phyloP scores from a whole-genome alignment of 2,329 filamentous ascomycete genomes.

The Stachybotrys echinatus region DNA sequence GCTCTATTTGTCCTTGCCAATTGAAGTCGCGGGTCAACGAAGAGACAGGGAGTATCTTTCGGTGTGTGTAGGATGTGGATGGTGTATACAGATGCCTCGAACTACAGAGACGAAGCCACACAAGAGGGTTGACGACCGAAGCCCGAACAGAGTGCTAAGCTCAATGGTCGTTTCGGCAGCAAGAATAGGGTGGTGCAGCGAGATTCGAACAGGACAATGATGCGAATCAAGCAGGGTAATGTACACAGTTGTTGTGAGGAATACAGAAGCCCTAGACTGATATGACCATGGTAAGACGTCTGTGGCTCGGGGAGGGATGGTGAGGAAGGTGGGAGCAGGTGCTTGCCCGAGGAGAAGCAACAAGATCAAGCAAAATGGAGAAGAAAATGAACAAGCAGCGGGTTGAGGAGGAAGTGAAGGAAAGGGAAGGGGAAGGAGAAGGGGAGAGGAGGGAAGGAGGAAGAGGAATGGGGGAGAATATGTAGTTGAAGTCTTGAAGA shows the following conservation, averaged over 20 bases:
- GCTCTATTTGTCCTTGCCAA: no score
- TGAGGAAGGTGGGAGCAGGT: background rate
- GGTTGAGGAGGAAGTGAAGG: conserved; percentile 12
- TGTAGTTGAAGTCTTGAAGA: conserved; percentile 19
- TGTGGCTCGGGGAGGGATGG: background rate
- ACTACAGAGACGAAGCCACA: no score
- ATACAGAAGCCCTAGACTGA: background rate
- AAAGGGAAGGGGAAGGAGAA: conserved; percentile 7
- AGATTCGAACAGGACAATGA: background rate
- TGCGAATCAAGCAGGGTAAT: background rate
- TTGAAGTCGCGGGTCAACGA: no score
- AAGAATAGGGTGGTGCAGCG: background rate
- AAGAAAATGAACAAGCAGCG: conserved; percentile 6
- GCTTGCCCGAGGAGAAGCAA: no score
- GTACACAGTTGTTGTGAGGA: background rate
- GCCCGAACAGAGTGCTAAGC: background rate
- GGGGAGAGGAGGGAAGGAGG: background rate
- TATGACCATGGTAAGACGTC: background rate
- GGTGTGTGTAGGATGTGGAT: no score
- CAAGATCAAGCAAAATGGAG: conserved; percentile 1
- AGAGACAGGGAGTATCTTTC: no score
- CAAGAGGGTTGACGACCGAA: background rate
- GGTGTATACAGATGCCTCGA: background rate
- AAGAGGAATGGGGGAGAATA: conserved; percentile 11
- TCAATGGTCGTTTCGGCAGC: background rate